Base-by-base conservation (phyloP, 2,329 filamentous ascomycete genomes). In the Zopfia rhizophila region DNA sequence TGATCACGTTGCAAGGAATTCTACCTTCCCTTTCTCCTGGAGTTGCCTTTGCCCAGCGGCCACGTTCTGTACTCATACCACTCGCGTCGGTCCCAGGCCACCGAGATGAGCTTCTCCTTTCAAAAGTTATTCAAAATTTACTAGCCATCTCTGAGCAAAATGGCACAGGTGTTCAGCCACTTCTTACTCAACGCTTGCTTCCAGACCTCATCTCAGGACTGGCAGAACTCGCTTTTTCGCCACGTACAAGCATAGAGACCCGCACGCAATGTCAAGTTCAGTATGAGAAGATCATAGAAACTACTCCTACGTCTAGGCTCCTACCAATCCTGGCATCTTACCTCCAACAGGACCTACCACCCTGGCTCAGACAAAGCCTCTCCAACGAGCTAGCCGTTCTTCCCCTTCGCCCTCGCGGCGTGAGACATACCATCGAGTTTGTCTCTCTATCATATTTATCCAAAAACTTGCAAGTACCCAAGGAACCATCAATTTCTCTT, bases 361-460 rank as follows among this genome's bases (percentile, higher is more conserved):
- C 69, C 64, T 88, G 84, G 83, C 74, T 89, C n/a, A 81, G 80
- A 30, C 56, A 76, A 13, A 77, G 77, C 29, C 63, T 90, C 2
- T 75, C 86, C 56, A 77, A 77, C 45, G 75, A 81, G 10, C 75
- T 90, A 31, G 83, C 85, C 1, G 64, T 77, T 10, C 61, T 90
- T 7, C 87, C 87, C 1, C 74, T 89, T 18, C 77, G 86, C 3
- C 71, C 75, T 2, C 79, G 83, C 50, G 87, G 87, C 13, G 84
- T 90, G 11, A 80, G 87, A 23, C 80, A 83, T 18, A 87, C 84
- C 0, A 76, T 90, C 50, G 87, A 90, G 61, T 90, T 90, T 60
- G 77, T 90, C 24, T 87, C 89, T 45, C 80, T 86, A 1, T 83
- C 88, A 5, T 86, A 89, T 50, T 82, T 86, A 0, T 64, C 64